Evolutionary conservation across 2,329 filamentous ascomycete genomes (phyloP).

Genomic region (Coniochaeta ligniaria): DNA sequence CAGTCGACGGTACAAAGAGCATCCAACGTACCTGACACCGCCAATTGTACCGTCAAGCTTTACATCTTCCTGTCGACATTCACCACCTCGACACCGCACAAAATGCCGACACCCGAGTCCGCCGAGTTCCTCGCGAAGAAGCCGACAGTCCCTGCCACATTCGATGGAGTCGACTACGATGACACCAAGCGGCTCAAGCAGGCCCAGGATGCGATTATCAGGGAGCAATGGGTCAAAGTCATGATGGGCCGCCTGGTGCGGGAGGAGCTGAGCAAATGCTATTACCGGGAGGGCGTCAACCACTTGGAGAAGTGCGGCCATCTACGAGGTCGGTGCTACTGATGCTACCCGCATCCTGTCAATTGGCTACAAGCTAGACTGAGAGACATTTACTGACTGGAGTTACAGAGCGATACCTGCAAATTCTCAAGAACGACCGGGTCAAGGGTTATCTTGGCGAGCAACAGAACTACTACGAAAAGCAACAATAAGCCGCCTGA

Average conservation of each 20-base stretch:
- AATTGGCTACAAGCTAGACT: background rate
- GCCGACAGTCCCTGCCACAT: constrained; percentile 73
- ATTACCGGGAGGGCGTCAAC: constrained; percentile 76
- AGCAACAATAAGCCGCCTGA: constrained; percentile 20
- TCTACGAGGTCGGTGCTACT: constrained; percentile 61
- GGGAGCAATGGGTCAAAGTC: constrained; percentile 82
- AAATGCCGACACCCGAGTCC: constrained; percentile 79
- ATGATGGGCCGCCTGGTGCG: constrained; percentile 83
- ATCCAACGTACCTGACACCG: background rate
- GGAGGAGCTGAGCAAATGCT: constrained; percentile 81
- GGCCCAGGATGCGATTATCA: constrained; percentile 73
- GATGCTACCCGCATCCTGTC: background rate
- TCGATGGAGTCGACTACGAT: constrained; percentile 82
- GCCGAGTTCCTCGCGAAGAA: constrained; percentile 76
- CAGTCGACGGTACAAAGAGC: background rate
- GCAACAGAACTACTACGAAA: constrained; percentile 66
- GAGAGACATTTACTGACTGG: constrained; percentile 3
- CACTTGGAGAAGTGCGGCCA: constrained; percentile 81
- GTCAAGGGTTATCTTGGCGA: constrained; percentile 74
- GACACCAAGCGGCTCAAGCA: constrained; percentile 75
- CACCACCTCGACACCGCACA: constrained; percentile 8
- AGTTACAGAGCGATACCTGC: constrained; percentile 64
- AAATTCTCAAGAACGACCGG: constrained; percentile 69
- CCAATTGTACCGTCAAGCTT: constrained; percentile 4
- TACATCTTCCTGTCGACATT: background rate